Evolutionary conservation across 768 basidiomycete genomes (phyloP), one percentile per base, ranked within the genome.

Genomic region (Lactarius psammicola): DNA sequence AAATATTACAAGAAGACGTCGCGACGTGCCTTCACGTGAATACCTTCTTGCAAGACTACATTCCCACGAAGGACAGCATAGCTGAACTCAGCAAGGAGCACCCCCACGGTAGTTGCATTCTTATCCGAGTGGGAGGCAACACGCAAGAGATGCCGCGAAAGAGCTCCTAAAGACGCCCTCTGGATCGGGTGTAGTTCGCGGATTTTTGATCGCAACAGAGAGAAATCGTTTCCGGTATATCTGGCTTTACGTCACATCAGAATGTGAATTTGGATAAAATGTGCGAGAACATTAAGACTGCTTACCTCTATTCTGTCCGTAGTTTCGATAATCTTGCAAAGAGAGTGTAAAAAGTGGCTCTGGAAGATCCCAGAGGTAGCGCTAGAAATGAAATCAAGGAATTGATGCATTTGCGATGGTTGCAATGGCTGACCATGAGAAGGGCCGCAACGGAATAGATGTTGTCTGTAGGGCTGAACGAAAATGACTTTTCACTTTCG

Each of bases 1-100:
- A 20, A 4, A 0, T n/a, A n/a, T n/a, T n/a, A n/a, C 42, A n/a
- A 1, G 20, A 3, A n/a, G 42, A n/a, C 0, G 42, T 5, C 3
- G 9, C n/a, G 11, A 23, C 44, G 4, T 46, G n/a, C 44, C 44
- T 46, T 46, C n/a, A n/a, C 0, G 20, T 10, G 15, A 44, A 46
- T n/a, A n/a, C 18, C 42, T 1, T 20, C 42, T n/a, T 20, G 36
- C n/a, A n/a, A n/a, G n/a, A n/a, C 36, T 4, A 3, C 8, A 44
- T 20, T 44, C 6, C n/a, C 44, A 10, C n/a, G 44, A 3, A 46
- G n/a, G n/a, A n/a, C n/a, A n/a, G 2, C 1, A 46, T 4, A 10
- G 1, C 44, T 3, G n/a, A 46, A n/a, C 8, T 3, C 9, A 23
- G 44, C n/a, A n/a, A n/a, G n/a, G n/a, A 46, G 44, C 44, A 10